phyloP scores from a whole-genome alignment of 306 rosid species.

The Fragaria ananassa region DNA sequence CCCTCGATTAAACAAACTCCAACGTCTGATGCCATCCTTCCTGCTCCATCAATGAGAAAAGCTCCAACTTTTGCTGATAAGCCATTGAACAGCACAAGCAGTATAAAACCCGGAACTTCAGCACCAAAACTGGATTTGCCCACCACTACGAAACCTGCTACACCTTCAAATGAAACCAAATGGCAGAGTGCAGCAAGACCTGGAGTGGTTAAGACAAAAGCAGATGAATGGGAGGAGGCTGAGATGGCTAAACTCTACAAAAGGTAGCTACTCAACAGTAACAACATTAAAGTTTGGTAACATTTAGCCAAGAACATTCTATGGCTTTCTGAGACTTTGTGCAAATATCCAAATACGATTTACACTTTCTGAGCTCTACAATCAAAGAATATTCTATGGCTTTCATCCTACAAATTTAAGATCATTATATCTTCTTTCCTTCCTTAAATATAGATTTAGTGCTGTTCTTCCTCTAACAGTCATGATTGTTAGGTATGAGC shows the following conservation, averaged over 20 bases:
- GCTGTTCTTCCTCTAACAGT: slow-evolving; percentile 19
- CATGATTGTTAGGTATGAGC: slow-evolving; percentile 54
- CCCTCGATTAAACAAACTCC: slow-evolving; percentile 39
- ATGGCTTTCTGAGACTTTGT: not conserved
- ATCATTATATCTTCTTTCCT: not conserved
- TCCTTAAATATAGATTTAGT: not conserved
- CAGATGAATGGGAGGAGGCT: slow-evolving; percentile 65
- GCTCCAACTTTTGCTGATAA: slow-evolving; percentile 31
- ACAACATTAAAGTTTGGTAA: not conserved
- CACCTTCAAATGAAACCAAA: slow-evolving; percentile 21
- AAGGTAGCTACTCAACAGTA: slow-evolving; percentile 35
- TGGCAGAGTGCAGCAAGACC: slow-evolving; percentile 25
- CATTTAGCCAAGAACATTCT: not conserved
- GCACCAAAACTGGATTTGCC: slow-evolving; percentile 26
- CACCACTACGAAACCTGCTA: slow-evolving; percentile 6
- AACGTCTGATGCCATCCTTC: slow-evolving; percentile 19
- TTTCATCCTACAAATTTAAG: not conserved
- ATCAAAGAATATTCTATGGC: not conserved
- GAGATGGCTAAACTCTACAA: slow-evolving; percentile 49
- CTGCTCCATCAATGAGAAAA: slow-evolving; percentile 34
- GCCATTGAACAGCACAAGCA: not conserved
- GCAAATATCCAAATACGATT: not conserved
- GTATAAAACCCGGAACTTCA: slow-evolving; percentile 32
- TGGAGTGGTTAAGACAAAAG: slow-evolving; percentile 28
- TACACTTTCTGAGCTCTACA: not conserved